Base-by-base conservation (phyloP, 108 stramenopile species). In the Conticribra guillardii region DNA sequence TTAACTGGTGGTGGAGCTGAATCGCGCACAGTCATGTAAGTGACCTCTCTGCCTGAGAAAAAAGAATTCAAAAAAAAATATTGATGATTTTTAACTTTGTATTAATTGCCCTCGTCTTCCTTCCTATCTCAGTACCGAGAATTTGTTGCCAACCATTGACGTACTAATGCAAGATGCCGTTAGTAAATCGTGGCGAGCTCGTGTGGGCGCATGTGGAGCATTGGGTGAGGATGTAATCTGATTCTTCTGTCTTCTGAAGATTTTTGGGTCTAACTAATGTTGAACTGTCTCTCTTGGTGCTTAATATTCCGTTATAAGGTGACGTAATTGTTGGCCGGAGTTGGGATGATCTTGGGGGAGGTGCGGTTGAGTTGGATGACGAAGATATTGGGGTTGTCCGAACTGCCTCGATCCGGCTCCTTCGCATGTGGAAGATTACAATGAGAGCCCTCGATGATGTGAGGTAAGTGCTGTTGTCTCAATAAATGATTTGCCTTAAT, bases 1-100 rank as follows among this genome's bases (percentile, higher is more conserved):
- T 54, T 95, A 18, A 95, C 94, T 28, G 91, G 94, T 37, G 94
- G 94, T 14, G 91, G 91, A 18, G 84, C 88, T 11, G 91, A 95
- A 51, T 81, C 85, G 19, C 63, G 94, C 30, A 60, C 61, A 9
- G 37, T 41, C 11, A 41, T 41, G n/a, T n/a, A n/a, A n/a, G n/a
- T n/a, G n/a, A n/a, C n/a, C n/a, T n/a, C n/a, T n/a, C n/a, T n/a
- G n/a, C n/a, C n/a, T n/a, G n/a, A n/a, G n/a, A n/a, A n/a, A n/a
- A n/a, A n/a, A 34, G 64, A 51, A n/a, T 17, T 51, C 51, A 65
- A 53, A 9, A 53, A 21, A 14, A 9, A 44, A 2, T 45, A 15
- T 15, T 45, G 8, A 15, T 45, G 44, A 8, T 45, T 8, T 45
- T 15, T 15, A 45, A 45, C 15, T 14, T 15, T 45, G 8, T 15